Evolutionary conservation across 2,329 filamentous ascomycete species (phyloP), one percentile per base, ranked within the genome.

Genomic region (Colletotrichum melonis): DNA sequence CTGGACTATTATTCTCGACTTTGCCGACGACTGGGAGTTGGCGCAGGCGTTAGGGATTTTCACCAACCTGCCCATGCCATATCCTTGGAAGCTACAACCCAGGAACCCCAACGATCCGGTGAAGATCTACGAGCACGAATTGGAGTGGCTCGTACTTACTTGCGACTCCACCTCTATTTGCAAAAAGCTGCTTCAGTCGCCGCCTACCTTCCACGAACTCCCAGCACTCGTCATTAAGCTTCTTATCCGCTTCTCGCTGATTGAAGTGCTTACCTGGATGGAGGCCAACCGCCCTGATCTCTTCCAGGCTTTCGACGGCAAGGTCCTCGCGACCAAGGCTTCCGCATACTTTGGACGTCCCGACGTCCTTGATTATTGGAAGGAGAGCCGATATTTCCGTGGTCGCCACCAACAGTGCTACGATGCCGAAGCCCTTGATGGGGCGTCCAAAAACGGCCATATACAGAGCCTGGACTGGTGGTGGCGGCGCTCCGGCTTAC

Each of bases 281-380:
- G 90, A 91, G 74, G 83, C 84, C 57, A 91, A 91, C 77, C 87
- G 89, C 12, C 88, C 88, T 5, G 87, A 97, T 73, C 90, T 98
- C 4, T 73, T 69, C 84, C 95, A 93, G 88, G 91, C 92, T 3
- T 97, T 95, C 35, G 95, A 95, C 79, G 94, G 94, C 58, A 94
- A 94, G 56, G 92, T 95, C 57, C 88, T 98, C 3, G 95, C 95
- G 0, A 95, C 94, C 76, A 97, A 97, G 80, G 95, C 95, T 0
- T 97, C 95, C 2, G 92, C 92, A 1, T 93, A 95, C 75, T 98
- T 97, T 80, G 94, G 94, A 59, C 92, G 94, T 64, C 92, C 91
- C 1, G 93, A 95, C 73, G 93, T 98, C 38, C 86, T 98, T 9
- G 94, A 97, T 75, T 98, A 95, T 90, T 98, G 96, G 96, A 92